These are phyloP conservation scores for Suillus alpinus DNA, from an alignment of 768 basidiomycete species.

Conservation along the genomic window DNA sequence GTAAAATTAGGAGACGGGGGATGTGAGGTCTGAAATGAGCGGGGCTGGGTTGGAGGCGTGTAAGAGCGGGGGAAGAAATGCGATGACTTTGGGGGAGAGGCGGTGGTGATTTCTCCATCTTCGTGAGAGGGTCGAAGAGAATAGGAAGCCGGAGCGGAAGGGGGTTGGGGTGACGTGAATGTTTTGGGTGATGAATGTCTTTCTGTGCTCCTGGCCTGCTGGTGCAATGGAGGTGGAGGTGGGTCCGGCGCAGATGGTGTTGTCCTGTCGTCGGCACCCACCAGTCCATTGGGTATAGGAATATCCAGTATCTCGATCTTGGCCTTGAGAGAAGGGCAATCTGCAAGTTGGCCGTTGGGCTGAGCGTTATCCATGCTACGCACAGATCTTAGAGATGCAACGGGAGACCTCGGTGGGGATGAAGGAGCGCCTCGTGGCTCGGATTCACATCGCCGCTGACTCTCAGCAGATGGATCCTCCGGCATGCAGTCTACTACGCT, in stretches of 20 bases:
- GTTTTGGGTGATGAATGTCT: not conserved
- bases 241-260: not conserved
- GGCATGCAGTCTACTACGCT: not conserved
- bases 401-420: not conserved
- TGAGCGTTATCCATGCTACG: not conserved
- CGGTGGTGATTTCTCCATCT: constrained; percentile 49
- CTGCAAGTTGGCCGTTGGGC: not conserved
- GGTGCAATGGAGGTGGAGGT: not conserved
- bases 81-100: constrained; percentile 33
- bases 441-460: not conserved
- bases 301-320: not conserved
- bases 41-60: constrained; percentile 47
- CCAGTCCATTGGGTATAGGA: not conserved
- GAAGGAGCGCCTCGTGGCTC: not conserved
- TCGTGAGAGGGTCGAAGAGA: constrained; percentile 41
- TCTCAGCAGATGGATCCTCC: not conserved
- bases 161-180: not conserved
- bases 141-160: constrained; percentile 5
- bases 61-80: constrained; percentile 36
- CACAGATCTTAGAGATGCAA: not conserved
- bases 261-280: not conserved
- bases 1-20: constrained; percentile 23
- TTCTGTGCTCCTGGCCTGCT: not conserved
- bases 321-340: not conserved
- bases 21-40: constrained; percentile 36